phyloP scores from a whole-genome alignment of 2,329 filamentous ascomycete species.

The Cercospora canescens region DNA sequence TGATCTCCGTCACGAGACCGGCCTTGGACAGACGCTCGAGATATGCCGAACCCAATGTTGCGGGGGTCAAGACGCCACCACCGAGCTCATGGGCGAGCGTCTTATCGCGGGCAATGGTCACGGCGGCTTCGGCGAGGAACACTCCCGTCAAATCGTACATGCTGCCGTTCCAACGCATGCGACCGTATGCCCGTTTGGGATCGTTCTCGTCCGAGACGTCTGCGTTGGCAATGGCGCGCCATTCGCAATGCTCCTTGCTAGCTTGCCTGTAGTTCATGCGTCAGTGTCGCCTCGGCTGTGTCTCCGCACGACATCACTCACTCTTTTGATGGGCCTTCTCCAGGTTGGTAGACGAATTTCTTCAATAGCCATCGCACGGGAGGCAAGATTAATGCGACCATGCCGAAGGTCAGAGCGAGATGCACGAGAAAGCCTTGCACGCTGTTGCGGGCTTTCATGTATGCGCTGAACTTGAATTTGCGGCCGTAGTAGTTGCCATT shows the following conservation, averaged over 20 bases:
- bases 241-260: constrained; percentile 62
- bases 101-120: constrained; percentile 61
- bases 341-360: constrained; percentile 51
- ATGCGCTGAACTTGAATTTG: constrained; percentile 59
- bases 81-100: constrained; percentile 54
- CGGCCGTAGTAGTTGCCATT: constrained; percentile 56
- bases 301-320: constrained; percentile 24
- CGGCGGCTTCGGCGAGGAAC: constrained; percentile 63
- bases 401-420: constrained; percentile 46
- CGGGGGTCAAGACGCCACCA: constrained; percentile 71
- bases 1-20: constrained; percentile 62
- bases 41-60: constrained; percentile 67
- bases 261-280: constrained; percentile 47
- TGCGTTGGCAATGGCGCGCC: constrained; percentile 63
- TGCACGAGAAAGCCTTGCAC: constrained; percentile 53
- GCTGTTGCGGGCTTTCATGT: constrained; percentile 52
- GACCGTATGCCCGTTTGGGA: constrained; percentile 56
- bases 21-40: constrained; percentile 62
- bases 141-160: constrained; percentile 69
- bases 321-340: constrained; percentile 51
- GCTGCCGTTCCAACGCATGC: constrained; percentile 59
- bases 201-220: constrained; percentile 50
- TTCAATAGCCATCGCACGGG: constrained; percentile 55
- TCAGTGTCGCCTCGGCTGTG: background rate
- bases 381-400: constrained; percentile 51